Base-by-base conservation (phyloP, 257 asterid species). In the Paulownia fortunei region DNA sequence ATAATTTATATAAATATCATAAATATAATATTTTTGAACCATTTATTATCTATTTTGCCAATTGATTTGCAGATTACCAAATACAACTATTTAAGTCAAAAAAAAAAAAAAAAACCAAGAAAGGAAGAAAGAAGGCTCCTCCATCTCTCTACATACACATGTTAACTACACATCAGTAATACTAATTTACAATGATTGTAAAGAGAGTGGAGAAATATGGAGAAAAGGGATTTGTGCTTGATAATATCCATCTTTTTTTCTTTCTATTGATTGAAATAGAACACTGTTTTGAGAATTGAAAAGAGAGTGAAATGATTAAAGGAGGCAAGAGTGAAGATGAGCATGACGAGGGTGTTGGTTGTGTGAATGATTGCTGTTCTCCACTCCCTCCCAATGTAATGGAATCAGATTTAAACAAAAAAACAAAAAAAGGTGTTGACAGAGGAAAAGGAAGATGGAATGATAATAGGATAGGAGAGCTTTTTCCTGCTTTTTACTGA, bases 361-460 rank as follows among this genome's bases (percentile, higher is more conserved):
- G 83, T 51, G 81, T 46, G 69, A 88, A 89, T 92, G 86, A 92
- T 92, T 83, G 89, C 83, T 89, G 94, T 88, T 88, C 81, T 82
- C 87, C 90, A 84, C 89, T 80, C 79, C 54, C 2, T 26, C 70
- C 34, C 49, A 69, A 36, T 51, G 27, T 15, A 80, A 41, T 55
- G 32, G 18, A 69, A 63, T 63, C 39, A 16, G 37, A 71, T 65
- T 67, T 1, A 66, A 56, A 41, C 9, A 11, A 10, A 1, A 26
- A 54, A 51, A 55, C 11, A 66, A 23, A 0, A 49, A 76, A 82
- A 64, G 23, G 76, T 77, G 26, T 6, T 26, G 2, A 15, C 32
- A 58, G 71, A 72, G 51, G 42, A 64, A 83, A 80, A 77, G 66
- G 39, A 77, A 80, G 52, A 49, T 61, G 46, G 24, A 70, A 46